Evolutionary conservation across 495 filamentous ascomycete genomes (phyloP), one percentile per base, ranked within the genome.

Genomic region (Neurospora cerealis): DNA sequence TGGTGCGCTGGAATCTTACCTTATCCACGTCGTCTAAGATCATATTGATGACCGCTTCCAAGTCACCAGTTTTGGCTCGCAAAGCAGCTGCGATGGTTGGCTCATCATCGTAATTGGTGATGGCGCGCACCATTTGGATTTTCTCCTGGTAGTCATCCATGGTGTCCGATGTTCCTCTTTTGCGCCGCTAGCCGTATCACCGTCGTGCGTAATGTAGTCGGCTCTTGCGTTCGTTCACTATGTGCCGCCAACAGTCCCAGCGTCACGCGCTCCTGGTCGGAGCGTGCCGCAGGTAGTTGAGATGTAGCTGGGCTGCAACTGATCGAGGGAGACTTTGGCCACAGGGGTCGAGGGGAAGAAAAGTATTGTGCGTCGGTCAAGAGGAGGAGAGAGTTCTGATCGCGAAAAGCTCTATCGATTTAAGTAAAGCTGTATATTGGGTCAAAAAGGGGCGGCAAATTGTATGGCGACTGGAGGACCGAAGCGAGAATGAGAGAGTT

Each of bases 1-100:
- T 19, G 21, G 34, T 5, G 21, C 19, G 39, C 42, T 39, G 34
- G 48, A 32, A 38, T 48, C 75, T 62, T 78, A 87, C 85, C 78
- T 84, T 85, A 0, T 75, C 75, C 6, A 80, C 69, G 40, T 83
- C 72, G 70, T 88, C 85, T 42, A 83, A 83, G 72, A 81, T 86
- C 71, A 87, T 84, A 69, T 81, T 81, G 8, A 83, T 74, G 8
- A 87, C 86, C 54, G 75, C 77, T 7, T 83, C 80, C 28, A 84
- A 71, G 70, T 87, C 79, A 46, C 84, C 83, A 39, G 82, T 80
- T 60, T 87, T 87, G 9, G 73, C 76, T 83, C 80, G 72, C 73
- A 80, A 74, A 28, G 71, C 79, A 19, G 19, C 34, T 4, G 24
- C 36, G 3, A 80, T 73, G 38, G 73, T 46, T 17, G 32, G 21